phyloP scores from a whole-genome alignment of 1,284 basidiomycete species.

The Heterobasidion parviporum region DNA sequence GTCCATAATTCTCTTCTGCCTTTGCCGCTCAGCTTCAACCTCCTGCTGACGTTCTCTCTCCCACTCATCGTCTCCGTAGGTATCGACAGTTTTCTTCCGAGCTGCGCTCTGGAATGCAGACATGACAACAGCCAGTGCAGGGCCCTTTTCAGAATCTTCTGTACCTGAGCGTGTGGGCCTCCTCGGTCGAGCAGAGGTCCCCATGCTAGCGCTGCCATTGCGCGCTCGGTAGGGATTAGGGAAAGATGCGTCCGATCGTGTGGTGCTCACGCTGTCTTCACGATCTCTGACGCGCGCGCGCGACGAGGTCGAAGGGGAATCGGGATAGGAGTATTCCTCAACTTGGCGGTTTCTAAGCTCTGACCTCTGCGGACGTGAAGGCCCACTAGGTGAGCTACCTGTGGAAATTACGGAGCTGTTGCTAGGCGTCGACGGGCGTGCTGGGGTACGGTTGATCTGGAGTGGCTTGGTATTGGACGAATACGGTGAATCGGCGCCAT shows the following conservation, averaged over 20 bases:
- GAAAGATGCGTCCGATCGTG: conserved; percentile 15
- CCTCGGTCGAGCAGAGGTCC: conserved; percentile 8
- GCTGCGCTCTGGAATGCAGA: conserved; percentile 62
- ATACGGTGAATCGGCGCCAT: background rate
- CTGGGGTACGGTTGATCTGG: conserved; percentile 34
- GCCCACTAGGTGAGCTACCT: conserved; percentile 16
- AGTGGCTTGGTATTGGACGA: conserved; percentile 35
- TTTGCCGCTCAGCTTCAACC: conserved; percentile 46
- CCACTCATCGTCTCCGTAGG: conserved; percentile 33
- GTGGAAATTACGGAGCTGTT: conserved; percentile 17
- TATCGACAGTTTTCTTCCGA: conserved; percentile 47
- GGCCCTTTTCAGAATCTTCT: conserved; percentile 11
- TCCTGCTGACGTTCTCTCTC: conserved; percentile 50
- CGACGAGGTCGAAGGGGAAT: conserved; percentile 19
- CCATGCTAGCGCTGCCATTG: conserved; percentile 14
- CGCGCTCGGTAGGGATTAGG: conserved; percentile 12
- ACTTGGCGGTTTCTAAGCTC: conserved; percentile 23
- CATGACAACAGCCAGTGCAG: conserved; percentile 40
- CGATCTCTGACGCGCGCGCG: conserved; percentile 18
- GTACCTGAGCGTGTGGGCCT: conserved; percentile 7
- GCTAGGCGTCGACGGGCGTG: conserved; percentile 25
- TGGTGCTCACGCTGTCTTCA: conserved; percentile 18
- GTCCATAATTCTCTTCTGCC: conserved; percentile 59
- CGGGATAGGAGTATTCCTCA: conserved; percentile 22
- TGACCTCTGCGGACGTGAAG: conserved; percentile 25